Evolutionary conservation across 208 protist genomes (phyloP), one percentile per base, ranked within the genome.

Genomic region (Porcisia hertigi): DNA sequence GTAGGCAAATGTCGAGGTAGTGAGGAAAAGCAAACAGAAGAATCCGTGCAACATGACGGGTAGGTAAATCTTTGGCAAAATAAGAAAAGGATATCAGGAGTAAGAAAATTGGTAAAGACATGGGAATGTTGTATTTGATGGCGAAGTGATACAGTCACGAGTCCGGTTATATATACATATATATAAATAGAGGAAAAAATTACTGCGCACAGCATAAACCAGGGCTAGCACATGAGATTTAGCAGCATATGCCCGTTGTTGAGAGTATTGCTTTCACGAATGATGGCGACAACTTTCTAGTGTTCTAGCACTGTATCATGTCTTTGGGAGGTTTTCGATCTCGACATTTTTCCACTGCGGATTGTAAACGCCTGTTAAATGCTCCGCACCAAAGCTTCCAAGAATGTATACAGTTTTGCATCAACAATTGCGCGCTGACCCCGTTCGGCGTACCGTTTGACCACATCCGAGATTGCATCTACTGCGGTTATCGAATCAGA

Each of bases 341-440:
- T 14, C 23, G 23, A n/a, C 11, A 39, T 53, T 55, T 57, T 43
- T 1, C 9, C 3, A n/a, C n/a, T 39, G 8, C n/a, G 7, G 16
- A 12, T 54, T 20, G 20, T 54, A 54, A 34, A 69, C 43, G 25
- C 9, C 9, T 54, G 45, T 54, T 54, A 69, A 36, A 52, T 0
- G n/a, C 34, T 47, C 71, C 71, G 65, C 6, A 65, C 60, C 43
- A 85, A 49, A 6, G 75, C 83, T 34, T 83, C 69, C 11, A 87
- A 25, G 75, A 88, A 95, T 12, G 87, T 86, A 72, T 92, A 93
- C 49, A 96, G 74, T 49, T 86, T 92, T 3, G 88, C 88, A 71
- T 96, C 92, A 39, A 94, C 75, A 49, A 93, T 76, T 41, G 70
- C 75, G 4, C 84, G 76, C 39, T 81, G 59, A 1, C 83, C 70